Percentiles rank a stretch among this genome's conserved stretches.
phyloP scores from a whole-genome alignment of 257 asterid genomes.

The Osmanthus fragrans region DNA sequence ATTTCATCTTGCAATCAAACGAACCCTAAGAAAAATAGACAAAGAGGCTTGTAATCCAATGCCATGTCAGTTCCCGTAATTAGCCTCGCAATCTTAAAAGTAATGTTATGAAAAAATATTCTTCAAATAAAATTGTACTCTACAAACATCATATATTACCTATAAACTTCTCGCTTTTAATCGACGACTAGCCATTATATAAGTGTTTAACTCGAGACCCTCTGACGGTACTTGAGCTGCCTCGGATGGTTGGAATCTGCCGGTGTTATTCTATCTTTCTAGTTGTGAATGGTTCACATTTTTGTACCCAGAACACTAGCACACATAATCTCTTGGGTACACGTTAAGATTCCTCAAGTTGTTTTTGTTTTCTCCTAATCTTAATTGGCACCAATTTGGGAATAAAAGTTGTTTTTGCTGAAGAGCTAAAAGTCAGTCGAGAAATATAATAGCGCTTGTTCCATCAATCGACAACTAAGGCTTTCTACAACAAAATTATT shows the following conservation, averaged over 20 bases:
- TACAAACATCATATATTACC: not conserved
- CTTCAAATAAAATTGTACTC: not conserved
- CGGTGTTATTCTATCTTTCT: too few relatives aligned
- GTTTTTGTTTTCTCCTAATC: too few relatives aligned
- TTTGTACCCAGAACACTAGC: too few relatives aligned
- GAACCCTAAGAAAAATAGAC: not conserved
- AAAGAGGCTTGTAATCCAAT: constrained; percentile 30
- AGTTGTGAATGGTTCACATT: too few relatives aligned
- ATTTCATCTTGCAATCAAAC: too few relatives aligned
- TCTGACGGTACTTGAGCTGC: too few relatives aligned
- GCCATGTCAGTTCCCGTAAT: constrained; percentile 23
- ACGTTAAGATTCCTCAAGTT: too few relatives aligned
- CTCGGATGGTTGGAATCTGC: too few relatives aligned
- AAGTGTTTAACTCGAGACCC: too few relatives aligned
- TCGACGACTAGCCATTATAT: too few relatives aligned
- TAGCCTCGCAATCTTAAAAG: not conserved
- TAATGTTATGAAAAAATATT: not conserved
- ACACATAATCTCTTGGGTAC: too few relatives aligned
- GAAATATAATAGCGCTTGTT: not conserved
- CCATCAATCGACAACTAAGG: not conserved
- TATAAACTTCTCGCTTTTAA: too few relatives aligned
- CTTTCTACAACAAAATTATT: not conserved
- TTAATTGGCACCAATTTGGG: not conserved
- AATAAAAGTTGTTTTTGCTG: not conserved
- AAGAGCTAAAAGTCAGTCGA: not conserved